Base-by-base conservation (phyloP, 768 basidiomycete species). In the Melanogaster broomeanus region DNA sequence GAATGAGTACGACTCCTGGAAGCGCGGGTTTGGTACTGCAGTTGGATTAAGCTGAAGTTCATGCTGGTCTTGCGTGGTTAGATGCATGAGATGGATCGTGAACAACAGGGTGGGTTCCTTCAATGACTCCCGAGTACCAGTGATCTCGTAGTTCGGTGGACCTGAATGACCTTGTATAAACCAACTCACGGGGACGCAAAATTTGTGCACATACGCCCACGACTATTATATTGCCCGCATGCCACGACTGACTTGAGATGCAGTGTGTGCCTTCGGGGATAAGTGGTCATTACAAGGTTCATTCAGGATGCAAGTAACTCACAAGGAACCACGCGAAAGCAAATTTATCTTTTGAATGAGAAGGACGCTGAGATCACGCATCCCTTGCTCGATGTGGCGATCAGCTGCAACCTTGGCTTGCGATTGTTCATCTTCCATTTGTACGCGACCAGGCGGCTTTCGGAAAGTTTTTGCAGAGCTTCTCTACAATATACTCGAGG, bases 31-130 rank as follows among this genome's bases (percentile, higher is more conserved):
- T 1, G 63, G 68, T 2, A 63, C 50, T 28, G 44, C 51, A 0
- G 46, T 57, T 3, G 52, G 6, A 56, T 67, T 51, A 2, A 67
- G 55, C 16, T 68, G 68, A 16, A 67, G 57, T 0, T 69, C 59
- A n/a, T 70, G 66, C 5, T 55, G 57, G 28, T 67, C 68, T 56
- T 67, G 58, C 0, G 61, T n/a, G 9, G 66, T 67, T 22, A 70
- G 28, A 43, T 67, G 56, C 65, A 67, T 65, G 21, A 52, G 55
- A 43, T 66, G 59, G 33, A 67, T 52, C 6, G 63, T 70, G 30
- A 61, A 63, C 42, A 52, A 42, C 30, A 68, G 25, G 4, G 55
- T 57, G 19, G 66, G 53, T 16, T 53, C 61, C n/a, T 54, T 56
- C 18, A 55, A n/a, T 1, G 52, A 48, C 31, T 63, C 65, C 16